Evolutionary conservation across 768 basidiomycete genomes (phyloP).

Genomic region (Mycena indigotica): DNA sequence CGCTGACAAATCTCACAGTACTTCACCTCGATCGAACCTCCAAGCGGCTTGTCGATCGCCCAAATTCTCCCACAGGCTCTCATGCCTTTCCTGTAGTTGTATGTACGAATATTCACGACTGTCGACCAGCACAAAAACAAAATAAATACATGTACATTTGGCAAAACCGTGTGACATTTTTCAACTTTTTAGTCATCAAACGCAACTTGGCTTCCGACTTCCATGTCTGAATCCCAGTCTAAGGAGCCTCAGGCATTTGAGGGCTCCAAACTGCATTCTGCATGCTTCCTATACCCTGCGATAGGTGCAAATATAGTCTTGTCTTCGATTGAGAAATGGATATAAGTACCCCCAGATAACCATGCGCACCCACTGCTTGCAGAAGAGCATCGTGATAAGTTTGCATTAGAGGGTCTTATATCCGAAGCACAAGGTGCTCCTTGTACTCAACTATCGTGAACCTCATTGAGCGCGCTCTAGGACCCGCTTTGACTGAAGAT

Average conservation of each 20-base stretch:
- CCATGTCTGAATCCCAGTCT: no score
- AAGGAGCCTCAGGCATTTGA: no score
- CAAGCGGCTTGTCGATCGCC: conserved; percentile 55
- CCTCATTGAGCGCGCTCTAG: conserved; percentile 47
- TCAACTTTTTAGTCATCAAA: no score
- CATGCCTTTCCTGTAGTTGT: conserved; percentile 49
- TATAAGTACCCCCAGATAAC: conserved; percentile 60
- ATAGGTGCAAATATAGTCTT: no score
- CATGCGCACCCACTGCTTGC: conserved; percentile 75
- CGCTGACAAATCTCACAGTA: conserved; percentile 37
- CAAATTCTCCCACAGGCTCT: conserved; percentile 59
- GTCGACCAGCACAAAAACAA: no score
- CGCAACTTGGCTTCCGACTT: no score
- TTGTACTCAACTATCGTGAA: neutral
- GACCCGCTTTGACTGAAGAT: conserved; percentile 52
- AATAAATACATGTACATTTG: no score
- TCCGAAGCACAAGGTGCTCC: conserved; percentile 52
- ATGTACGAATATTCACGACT: no score
- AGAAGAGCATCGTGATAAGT: conserved; percentile 40
- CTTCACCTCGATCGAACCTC: conserved; percentile 65
- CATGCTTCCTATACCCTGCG: neutral
- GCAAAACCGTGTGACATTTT: no score
- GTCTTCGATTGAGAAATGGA: no score
- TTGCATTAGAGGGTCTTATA: conserved; percentile 66
- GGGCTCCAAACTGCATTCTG: no score